Evolutionary conservation across 441 rosid species (phyloP), one percentile per base, ranked within the genome.

Genomic region (Macaranga tanarius): DNA sequence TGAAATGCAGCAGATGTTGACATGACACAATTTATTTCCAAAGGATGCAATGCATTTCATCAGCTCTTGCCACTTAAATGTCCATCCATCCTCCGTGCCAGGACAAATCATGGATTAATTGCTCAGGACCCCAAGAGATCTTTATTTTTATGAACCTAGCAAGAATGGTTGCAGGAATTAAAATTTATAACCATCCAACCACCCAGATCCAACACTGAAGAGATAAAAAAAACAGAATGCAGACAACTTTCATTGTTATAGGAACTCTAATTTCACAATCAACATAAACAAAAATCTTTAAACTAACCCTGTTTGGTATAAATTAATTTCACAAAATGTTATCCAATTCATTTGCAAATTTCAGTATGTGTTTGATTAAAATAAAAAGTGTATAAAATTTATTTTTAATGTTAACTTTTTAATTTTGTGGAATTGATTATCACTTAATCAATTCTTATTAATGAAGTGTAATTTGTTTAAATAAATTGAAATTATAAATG

Each of bases 91-190:
- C 16, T 15, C 44, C 63, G 17, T 60, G 44, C 44, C 22, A 31
- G 42, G 64, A 60, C 44, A 31, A 60, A 60, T 60, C 62, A 15
- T 25, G 28, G 62, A 59, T 59, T 28, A 8, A 31, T 44, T 60
- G 44, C 12, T 15, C 10, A 15, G 19, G 17, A 15, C 7, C 13
- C 25, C 15, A 57, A 9, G 34, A 28, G 26, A 34, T 2, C 31
- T 57, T 57, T 25, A 25, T 12, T 23, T 57, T 25, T 25, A 1
- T 22, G 31, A 56, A 57, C 7, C 61, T 10, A 57, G 31, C 9
- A 25, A 25, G 38, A 26, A 57, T 57, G 38, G 19, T 17, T 23
- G 38, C 62, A 57, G 62, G 17, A 57, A 57, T n/a, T n/a, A n/a
- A n/a, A n/a, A n/a, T n/a, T n/a, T 57, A 23, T 13, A 26, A 25